Evolutionary conservation across 805 yeast genomes (phyloP).

Genomic region (Saccharomycopsis sp.): DNA sequence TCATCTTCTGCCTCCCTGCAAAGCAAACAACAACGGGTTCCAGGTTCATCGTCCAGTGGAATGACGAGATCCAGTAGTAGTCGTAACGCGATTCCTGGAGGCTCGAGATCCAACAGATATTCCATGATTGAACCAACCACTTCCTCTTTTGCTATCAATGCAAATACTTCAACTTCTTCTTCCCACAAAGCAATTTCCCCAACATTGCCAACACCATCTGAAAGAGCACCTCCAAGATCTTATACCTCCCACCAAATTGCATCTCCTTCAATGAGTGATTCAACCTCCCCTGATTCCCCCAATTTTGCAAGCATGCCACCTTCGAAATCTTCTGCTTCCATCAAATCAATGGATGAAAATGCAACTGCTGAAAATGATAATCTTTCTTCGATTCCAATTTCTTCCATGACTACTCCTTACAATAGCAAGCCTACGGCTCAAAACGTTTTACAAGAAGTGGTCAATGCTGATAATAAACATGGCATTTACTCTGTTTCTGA

Average conservation of each 20-base stretch:
- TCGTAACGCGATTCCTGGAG: neutral
- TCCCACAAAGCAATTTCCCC: no score
- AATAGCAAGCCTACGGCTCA: slow-evolving; percentile 45
- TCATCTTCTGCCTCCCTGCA: no score
- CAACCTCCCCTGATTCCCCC: neutral
- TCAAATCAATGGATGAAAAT: slow-evolving; percentile 11
- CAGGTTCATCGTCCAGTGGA: no score
- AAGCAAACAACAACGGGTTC: no score
- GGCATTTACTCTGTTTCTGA: slow-evolving; percentile 15
- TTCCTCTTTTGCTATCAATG: slow-evolving; percentile 9
- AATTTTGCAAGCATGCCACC: slow-evolving; percentile 10
- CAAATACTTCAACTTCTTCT: slow-evolving; percentile 9
- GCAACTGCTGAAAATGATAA: slow-evolving; percentile 16
- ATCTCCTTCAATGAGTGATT: neutral
- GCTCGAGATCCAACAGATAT: slow-evolving; percentile 12
- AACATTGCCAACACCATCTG: slow-evolving; percentile 6
- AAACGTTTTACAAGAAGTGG: slow-evolving; percentile 63
- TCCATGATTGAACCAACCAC: slow-evolving; percentile 20
- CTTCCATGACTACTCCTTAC: slow-evolving; percentile 26
- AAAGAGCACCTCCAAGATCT: slow-evolving; percentile 10
- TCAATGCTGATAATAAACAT: slow-evolving; percentile 40
- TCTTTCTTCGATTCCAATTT: slow-evolving; percentile 3
- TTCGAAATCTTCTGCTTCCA: slow-evolving; percentile 11
- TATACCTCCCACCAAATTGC: slow-evolving; percentile 14
- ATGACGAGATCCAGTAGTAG: no score